Percentiles rank a stretch among this genome's conserved stretches.
These are phyloP conservation scores for Grifola frondosa DNA, from an alignment of 1,284 basidiomycete species.

Conservation along the genomic window DNA sequence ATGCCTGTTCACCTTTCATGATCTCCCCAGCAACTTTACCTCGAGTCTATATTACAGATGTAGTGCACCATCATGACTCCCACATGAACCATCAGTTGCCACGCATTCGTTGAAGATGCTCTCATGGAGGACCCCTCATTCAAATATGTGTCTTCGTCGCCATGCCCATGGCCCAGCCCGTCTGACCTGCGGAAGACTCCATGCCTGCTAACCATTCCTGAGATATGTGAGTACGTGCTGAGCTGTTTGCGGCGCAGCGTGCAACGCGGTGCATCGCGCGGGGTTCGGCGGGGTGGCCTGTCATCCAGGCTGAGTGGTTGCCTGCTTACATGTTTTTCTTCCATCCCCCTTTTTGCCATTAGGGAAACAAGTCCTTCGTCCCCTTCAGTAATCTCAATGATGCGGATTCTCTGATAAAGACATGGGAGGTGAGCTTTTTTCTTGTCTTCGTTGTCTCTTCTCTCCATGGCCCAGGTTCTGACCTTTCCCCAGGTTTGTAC, in stretches of 20 bases:
- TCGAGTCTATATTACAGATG: conserved; percentile 2
- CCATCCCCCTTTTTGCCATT: conserved; percentile 21
- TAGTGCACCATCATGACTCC: conserved; percentile 2
- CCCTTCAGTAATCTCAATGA: conserved; percentile 84
- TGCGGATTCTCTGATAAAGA: conserved; percentile 77
- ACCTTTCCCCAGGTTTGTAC: conserved; percentile 63
- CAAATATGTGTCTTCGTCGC: conserved; percentile 32
- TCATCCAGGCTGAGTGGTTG: conserved; percentile 11
- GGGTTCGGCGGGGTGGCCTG: conserved; percentile 34
- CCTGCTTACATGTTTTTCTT: conserved; percentile 24
- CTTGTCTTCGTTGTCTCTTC: not conserved
- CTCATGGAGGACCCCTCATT: conserved; percentile 27
- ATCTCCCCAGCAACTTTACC: too few relatives aligned
- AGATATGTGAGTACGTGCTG: conserved; percentile 28
- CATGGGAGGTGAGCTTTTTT: conserved; percentile 66
- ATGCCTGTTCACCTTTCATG: not conserved
- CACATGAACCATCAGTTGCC: conserved; percentile 3
- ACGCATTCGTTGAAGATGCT: conserved; percentile 30
- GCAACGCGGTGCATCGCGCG: conserved; percentile 23
- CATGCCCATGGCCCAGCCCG: not conserved
- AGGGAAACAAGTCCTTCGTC: conserved; percentile 90
- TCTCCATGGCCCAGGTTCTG: conserved; percentile 6
- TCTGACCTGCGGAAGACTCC: too few relatives aligned
- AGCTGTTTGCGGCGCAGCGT: conserved; percentile 24
- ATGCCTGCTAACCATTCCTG: conserved; percentile 9